Conservation (phyloP, 1,284 basidiomycete species). For the Moesziomyces sp. region DNA sequence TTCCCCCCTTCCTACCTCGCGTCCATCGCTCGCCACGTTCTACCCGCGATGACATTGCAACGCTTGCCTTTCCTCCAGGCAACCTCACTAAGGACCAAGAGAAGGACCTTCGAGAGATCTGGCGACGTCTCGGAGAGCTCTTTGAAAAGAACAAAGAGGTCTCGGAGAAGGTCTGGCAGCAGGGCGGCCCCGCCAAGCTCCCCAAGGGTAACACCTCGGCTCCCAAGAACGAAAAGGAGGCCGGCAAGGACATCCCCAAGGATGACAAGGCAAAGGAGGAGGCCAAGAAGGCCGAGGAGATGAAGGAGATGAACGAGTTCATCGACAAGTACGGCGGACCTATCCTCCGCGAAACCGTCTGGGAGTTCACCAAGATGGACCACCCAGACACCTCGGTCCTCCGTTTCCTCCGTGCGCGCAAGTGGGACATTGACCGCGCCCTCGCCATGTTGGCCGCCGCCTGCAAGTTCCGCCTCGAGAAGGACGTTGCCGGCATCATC, state of each 20-base stretch:
- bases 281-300: conserved; percentile 59
- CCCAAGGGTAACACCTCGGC: conserved; percentile 25
- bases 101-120: conserved; percentile 57
- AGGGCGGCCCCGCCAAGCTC: conserved; percentile 51
- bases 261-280: conserved; percentile 66
- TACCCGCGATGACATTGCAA: too few species aligned
- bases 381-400: conserved; percentile 64
- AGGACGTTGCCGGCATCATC: conserved; percentile 64
- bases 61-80: conserved; percentile 28
- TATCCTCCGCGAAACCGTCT: conserved; percentile 57
- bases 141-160: conserved; percentile 59
- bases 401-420: conserved; percentile 67
- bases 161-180: conserved; percentile 54
- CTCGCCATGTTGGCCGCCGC: conserved; percentile 66
- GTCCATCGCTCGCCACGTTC: too few species aligned
- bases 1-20: too few species aligned
- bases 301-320: conserved; percentile 60
- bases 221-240: conserved; percentile 45
- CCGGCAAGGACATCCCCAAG: conserved; percentile 62
- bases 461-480: conserved; percentile 67
- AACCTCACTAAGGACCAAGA: conserved; percentile 61
- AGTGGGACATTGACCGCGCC: conserved; percentile 67
- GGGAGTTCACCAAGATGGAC: conserved; percentile 64
- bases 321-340: conserved; percentile 65
- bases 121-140: conserved; percentile 57